Evolutionary conservation across 805 yeast genomes (phyloP), one percentile per base, ranked within the genome.

Genomic region (Wilhelminamyces savonicus): DNA sequence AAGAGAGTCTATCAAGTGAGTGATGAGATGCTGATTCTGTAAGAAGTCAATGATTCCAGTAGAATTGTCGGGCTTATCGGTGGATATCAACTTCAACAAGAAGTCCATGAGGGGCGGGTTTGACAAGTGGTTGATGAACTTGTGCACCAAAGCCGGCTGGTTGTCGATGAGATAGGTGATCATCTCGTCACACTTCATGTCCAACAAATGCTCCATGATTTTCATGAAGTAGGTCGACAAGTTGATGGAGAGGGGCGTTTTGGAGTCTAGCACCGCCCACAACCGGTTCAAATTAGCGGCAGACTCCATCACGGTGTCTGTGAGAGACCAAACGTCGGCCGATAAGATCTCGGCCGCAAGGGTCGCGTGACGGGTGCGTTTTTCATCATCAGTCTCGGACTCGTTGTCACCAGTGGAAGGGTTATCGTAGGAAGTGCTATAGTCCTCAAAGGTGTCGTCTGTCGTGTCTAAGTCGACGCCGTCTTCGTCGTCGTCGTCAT

Each of bases 281-380:
- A 92, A 58, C 46, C 71, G 74, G 31, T 74, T 73, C 46, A 92
- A 58, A 22, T 84, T 65, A 13, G 66, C 70, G 4, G 73, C 63
- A 36, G 78, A 74, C 42, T 83, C 88, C 79, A 90, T 78, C 32
- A 92, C 79, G 1, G 94, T 78, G 43, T 88, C 95, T 2, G 95
- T 82, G 22, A 92, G 66, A 2, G 94, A 82, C 96, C 97, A 90
- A 7, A 87, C 88, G 49, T 90, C 97, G 4, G 92, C 85, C 23
- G 90, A 76, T 27, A 92, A 64, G 24, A 92, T 80, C 52, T 92
- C 97, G 2, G 95, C 85, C 5, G 95, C 87, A 23, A 63, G 44
- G 6, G 68, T 52, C 18, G 69, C 67, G 34, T 52, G 52, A 9
- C 69, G 50, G 5, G 53, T 50, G 11, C 54, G 46, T 11, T 46